phyloP scores from a whole-genome alignment of 1,284 basidiomycete genomes.

The Pseudozyma sp. region DNA sequence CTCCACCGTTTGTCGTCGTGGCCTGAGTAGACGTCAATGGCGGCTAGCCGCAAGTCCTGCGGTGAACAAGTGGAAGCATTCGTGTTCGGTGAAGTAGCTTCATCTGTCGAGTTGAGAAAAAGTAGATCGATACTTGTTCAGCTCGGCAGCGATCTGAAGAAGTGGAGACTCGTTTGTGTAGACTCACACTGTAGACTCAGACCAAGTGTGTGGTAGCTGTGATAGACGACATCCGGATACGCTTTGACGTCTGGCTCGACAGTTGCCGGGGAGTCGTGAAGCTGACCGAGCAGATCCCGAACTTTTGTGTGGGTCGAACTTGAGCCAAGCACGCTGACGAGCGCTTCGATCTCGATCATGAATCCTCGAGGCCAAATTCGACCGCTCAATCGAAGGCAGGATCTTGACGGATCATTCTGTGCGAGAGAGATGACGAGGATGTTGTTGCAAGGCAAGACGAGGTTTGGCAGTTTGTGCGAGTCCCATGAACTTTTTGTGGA shows the following conservation, averaged over 20 bases:
- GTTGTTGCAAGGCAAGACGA: too few species aligned
- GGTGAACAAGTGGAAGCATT: constrained; percentile 14
- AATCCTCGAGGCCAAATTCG: neutral
- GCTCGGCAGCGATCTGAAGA: neutral
- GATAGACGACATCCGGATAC: constrained; percentile 37
- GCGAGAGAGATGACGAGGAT: too few species aligned
- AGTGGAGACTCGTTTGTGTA: too few species aligned
- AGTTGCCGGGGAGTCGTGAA: neutral
- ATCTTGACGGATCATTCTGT: too few species aligned
- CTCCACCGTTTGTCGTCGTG: constrained; percentile 26
- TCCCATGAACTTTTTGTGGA: constrained; percentile 1
- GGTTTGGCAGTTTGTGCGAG: neutral
- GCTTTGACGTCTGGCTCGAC: constrained; percentile 19
- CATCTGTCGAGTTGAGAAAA: constrained; percentile 9
- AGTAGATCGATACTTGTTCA: neutral
- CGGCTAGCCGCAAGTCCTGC: constrained; percentile 14
- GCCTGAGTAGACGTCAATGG: constrained; percentile 41
- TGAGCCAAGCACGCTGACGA: constrained; percentile 10
- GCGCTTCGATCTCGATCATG: constrained; percentile 12
- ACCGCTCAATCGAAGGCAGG: too few species aligned
- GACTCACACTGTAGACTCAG: constrained; percentile 45
- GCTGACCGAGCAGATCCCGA: constrained; percentile 10
- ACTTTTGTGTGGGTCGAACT: constrained; percentile 4
- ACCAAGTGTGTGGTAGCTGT: constrained; percentile 27
- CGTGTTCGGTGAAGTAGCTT: neutral